Base-by-base conservation (phyloP, 192 early-diverging fungal species). In the Coemansia furcata region DNA sequence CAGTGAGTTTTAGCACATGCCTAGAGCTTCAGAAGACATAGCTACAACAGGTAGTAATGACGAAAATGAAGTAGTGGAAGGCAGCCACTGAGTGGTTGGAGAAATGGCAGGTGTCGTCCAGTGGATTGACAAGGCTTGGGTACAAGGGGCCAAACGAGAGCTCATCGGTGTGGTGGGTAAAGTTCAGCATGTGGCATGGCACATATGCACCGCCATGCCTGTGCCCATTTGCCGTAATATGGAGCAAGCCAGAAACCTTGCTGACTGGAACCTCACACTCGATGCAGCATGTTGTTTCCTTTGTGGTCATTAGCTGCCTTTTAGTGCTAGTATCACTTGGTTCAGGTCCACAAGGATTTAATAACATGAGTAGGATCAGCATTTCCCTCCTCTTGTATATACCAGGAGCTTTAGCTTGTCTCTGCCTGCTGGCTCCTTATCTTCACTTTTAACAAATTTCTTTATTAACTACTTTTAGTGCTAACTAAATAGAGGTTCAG, bases 91-190 rank as follows among this genome's bases (percentile, higher is more conserved):
- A 55, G 49, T 79, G 58, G 21, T 80, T 62, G 4, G 93, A 74
- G 6, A 88, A 62, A 67, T 95, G 92, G 43, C 92, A 67, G 42
- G 88, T 93, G 49, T 87, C 73, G 77, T 96, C 95, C 21, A 98
- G 77, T 58, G 96, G 96, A 73, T 97, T 97, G 39, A 88, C 79
- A 19, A 98, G 79, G 40, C 83, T 89, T 2, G 94, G 94, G 69
- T 96, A 97, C 29, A 90, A 68, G 8, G 75, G 77, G 40, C 96
- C 96, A 84, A 96, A 98, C 1, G 94, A 95, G 30, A 98, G 82
- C 73, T 93, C 89, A 64, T 95, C 91, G 40, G 97, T 92, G 47
- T 90, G 88, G 78, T 98, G 96, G 0, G 95, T 96, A 74, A 98
- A 95, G 77, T 98, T 98, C 77, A 98, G 87, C 57, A 85, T 90